Evolutionary conservation across 1,139 yeast genomes (phyloP).

Genomic region (Pichia sp.): DNA sequence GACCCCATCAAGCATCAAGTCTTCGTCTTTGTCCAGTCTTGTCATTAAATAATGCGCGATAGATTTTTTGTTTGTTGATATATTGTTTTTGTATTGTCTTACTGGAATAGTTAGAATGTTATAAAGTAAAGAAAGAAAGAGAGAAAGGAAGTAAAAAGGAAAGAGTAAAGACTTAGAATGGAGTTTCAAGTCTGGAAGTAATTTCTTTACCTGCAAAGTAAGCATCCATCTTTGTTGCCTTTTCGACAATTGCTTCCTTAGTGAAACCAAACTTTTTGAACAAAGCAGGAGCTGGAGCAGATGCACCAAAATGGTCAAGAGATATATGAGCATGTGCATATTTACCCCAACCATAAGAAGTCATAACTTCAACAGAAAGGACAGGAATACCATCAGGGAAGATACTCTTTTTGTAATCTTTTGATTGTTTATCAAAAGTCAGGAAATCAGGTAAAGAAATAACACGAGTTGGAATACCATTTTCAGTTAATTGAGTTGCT

Average conservation of each 20-base stretch:
- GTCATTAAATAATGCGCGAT: no score
- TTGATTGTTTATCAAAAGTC: conserved; percentile 80
- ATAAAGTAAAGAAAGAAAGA: neutral
- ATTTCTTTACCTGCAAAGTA: conserved; percentile 77
- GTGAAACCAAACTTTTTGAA: conserved; percentile 88
- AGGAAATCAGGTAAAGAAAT: conserved; percentile 92
- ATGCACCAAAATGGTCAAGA: conserved; percentile 93
- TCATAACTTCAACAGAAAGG: conserved; percentile 89
- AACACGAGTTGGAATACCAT: conserved; percentile 69
- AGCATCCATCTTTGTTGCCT: conserved; percentile 73
- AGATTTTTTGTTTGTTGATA: no score
- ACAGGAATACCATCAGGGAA: conserved; percentile 95
- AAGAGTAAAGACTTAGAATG: conserved; percentile 42
- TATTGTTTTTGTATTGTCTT: no score
- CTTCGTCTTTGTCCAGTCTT: no score
- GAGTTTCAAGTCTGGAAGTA: conserved; percentile 72
- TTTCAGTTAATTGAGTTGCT: conserved; percentile 53
- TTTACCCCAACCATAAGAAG: conserved; percentile 89
- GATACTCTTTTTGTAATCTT: conserved; percentile 74
- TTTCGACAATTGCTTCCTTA: conserved; percentile 85
- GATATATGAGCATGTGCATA: conserved; percentile 98
- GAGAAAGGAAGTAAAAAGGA: no score
- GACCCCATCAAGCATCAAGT: no score
- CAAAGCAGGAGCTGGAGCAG: conserved; percentile 83
- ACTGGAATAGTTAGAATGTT: neutral